phyloP scores from a whole-genome alignment of 306 rosid genomes.

The Acacia confusa region DNA sequence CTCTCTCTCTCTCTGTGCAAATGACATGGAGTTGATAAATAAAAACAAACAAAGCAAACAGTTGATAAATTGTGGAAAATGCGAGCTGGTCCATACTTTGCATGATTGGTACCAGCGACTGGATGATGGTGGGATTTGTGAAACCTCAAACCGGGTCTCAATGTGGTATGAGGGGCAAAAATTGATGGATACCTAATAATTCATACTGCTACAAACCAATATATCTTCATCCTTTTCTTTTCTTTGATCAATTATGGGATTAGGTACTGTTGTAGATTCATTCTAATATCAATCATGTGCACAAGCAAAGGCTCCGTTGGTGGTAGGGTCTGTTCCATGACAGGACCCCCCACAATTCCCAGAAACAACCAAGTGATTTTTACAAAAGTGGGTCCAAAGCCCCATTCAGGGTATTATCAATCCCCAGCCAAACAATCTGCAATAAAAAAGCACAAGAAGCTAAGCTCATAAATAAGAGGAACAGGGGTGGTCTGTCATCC shows the following conservation, averaged over 20 bases:
- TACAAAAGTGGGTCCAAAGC: background rate
- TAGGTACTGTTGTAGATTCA: constrained; percentile 34
- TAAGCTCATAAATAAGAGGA: constrained; percentile 20
- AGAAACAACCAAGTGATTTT: constrained; percentile 4
- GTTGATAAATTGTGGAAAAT: background rate
- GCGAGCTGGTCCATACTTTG: background rate
- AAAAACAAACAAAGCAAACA: background rate
- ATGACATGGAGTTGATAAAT: background rate
- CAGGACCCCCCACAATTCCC: background rate
- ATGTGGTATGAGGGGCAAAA: constrained; percentile 34
- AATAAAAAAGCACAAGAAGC: constrained; percentile 21
- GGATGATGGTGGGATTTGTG: constrained; percentile 28
- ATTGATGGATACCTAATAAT: constrained; percentile 33
- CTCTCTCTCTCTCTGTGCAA: background rate
- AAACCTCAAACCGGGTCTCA: constrained; percentile 27
- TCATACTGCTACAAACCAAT: background rate
- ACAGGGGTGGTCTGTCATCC: constrained; percentile 23
- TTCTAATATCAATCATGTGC: constrained; percentile 34
- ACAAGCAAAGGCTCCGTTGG: constrained; percentile 8
- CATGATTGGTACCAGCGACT: constrained; percentile 25
- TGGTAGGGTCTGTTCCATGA: constrained; percentile 38
- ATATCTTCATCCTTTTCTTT: constrained; percentile 2
- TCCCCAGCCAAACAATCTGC: constrained; percentile 22
- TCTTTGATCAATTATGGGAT: constrained; percentile 39
- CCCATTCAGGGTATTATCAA: background rate